Evolutionary conservation across 768 basidiomycete species (phyloP).

Genomic region (Leucocoprinus leucothites): DNA sequence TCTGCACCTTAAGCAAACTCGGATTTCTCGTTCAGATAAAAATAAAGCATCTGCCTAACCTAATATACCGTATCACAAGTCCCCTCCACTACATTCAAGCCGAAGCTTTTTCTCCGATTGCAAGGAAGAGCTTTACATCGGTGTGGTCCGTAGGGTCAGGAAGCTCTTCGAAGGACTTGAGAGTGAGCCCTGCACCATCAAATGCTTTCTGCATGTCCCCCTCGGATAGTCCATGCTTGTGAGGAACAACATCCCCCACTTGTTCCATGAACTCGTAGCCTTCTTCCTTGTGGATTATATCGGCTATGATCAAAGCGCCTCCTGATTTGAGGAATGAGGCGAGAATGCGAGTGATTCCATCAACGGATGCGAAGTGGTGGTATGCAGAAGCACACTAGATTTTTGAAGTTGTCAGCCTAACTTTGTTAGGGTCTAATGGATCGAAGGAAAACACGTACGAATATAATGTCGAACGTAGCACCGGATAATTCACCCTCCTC

Average conservation of each 20-base stretch:
- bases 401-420: too few relatives aligned
- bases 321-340: constrained; percentile 57
- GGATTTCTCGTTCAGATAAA: too few relatives aligned
- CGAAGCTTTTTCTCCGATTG: constrained; percentile 40
- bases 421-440: neutral
- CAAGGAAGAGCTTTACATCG: constrained; percentile 50
- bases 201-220: constrained; percentile 47
- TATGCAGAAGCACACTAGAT: constrained; percentile 58
- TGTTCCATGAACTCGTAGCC: constrained; percentile 20
- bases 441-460: constrained; percentile 38
- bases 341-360: constrained; percentile 50
- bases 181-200: constrained; percentile 47
- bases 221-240: constrained; percentile 34
- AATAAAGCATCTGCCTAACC: too few relatives aligned
- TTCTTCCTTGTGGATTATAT: constrained; percentile 28
- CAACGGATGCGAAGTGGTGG: constrained; percentile 59
- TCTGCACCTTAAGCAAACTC: too few relatives aligned
- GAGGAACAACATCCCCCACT: constrained; percentile 47
- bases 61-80: too few relatives aligned
- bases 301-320: constrained; percentile 57
- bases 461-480: constrained; percentile 57
- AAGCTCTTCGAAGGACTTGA: constrained; percentile 36
- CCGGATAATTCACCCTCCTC: constrained; percentile 42
- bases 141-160: constrained; percentile 29
- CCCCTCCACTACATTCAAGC: neutral